Evolutionary conservation across 495 filamentous ascomycete genomes (phyloP).

Genomic region (Trichoderma erinaceum): DNA sequence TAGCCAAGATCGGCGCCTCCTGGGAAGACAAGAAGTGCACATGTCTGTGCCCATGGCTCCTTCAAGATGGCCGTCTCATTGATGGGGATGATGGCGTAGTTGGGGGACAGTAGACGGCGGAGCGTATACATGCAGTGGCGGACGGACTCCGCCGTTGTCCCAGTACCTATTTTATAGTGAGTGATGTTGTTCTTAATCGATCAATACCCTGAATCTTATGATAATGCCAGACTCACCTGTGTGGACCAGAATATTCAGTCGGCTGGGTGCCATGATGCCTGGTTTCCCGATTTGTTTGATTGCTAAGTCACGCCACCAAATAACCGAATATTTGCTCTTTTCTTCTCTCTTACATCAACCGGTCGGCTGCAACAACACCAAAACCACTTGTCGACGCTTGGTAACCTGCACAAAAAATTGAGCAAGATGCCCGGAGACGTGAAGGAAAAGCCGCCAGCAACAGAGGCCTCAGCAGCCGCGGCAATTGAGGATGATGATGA

Average conservation of each 20-base stretch:
- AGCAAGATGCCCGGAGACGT: neutral
- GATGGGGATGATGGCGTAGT: constrained; percentile 87
- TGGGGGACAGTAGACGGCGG: constrained; percentile 80
- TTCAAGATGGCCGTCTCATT: constrained; percentile 72
- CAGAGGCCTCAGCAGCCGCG: neutral
- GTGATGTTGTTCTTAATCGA: neutral
- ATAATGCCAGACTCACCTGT: constrained; percentile 48
- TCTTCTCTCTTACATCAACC: constrained; percentile 13
- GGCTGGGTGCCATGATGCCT: constrained; percentile 51
- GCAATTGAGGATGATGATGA: constrained; percentile 64
- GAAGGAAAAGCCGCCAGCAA: constrained; percentile 1
- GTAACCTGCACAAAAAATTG: neutral
- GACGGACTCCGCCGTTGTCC: constrained; percentile 80
- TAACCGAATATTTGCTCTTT: constrained; percentile 8
- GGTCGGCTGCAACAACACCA: neutral
- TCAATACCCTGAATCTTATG: neutral
- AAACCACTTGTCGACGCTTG: neutral
- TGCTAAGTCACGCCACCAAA: constrained; percentile 8
- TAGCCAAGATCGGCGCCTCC: constrained; percentile 94
- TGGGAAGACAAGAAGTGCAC: constrained; percentile 84
- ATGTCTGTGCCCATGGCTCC: constrained; percentile 85
- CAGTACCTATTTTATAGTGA: constrained; percentile 53
- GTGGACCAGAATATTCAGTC: constrained; percentile 84
- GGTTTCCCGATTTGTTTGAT: neutral
- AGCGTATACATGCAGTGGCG: constrained; percentile 84